Conservation (phyloP, 495 filamentous ascomycete species). For the Massariosphaeria phaeospora region DNA sequence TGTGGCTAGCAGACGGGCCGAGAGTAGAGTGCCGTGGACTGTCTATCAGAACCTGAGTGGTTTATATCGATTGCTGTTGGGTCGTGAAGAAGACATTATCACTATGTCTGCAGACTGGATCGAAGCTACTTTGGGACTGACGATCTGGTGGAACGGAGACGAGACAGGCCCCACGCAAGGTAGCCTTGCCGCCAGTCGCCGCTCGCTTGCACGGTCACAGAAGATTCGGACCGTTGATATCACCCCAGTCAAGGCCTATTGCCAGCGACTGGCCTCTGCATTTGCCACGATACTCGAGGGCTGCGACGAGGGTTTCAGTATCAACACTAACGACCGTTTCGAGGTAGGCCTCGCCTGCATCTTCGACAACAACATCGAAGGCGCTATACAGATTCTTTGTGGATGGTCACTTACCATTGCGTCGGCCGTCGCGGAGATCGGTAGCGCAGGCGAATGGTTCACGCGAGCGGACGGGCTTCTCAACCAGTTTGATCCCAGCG, state of each 20-base stretch:
- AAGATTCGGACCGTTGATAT: slow-evolving; percentile 43
- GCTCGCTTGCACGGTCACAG: slow-evolving; percentile 34
- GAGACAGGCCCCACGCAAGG: slow-evolving; percentile 48
- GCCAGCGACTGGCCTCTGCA: slow-evolving; percentile 49
- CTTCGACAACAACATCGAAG: slow-evolving; percentile 71
- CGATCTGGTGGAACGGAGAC: slow-evolving; percentile 84
- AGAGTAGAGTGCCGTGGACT: slow-evolving; percentile 77
- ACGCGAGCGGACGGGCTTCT: slow-evolving; percentile 38
- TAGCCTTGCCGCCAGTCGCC: slow-evolving; percentile 37
- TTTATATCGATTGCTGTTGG: slow-evolving; percentile 71
- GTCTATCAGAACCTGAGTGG: slow-evolving; percentile 74
- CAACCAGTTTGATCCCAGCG: slow-evolving; percentile 51
- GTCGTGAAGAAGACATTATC: slow-evolving; percentile 63
- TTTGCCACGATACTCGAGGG: slow-evolving; percentile 48
- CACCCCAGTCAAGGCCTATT: slow-evolving; percentile 49
- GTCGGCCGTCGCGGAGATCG: slow-evolving; percentile 73
- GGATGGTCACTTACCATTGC: slow-evolving; percentile 73
- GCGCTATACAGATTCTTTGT: slow-evolving; percentile 64
- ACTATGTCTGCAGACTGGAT: slow-evolving; percentile 74
- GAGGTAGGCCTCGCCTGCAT: slow-evolving; percentile 76
- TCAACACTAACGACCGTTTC: slow-evolving; percentile 64
- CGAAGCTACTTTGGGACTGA: slow-evolving; percentile 73
- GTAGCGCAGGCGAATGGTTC: slow-evolving; percentile 70
- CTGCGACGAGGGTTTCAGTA: slow-evolving; percentile 52
- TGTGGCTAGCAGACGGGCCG: slow-evolving; percentile 65